Evolutionary conservation across 257 asterid genomes (phyloP).

Genomic region (Scutellaria baicalensis): DNA sequence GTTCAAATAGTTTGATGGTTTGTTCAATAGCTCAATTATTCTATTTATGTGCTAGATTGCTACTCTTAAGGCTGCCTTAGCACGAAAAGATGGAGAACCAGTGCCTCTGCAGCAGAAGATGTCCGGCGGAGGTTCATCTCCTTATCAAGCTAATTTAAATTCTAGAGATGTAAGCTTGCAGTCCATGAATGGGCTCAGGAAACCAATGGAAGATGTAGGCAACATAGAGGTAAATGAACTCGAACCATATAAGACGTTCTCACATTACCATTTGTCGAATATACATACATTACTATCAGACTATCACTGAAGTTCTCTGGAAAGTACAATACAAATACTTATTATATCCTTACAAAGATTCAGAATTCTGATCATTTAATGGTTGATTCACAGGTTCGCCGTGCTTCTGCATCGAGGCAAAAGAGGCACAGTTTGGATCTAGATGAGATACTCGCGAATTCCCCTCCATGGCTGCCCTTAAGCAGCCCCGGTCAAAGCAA

Average conservation of each 20-base stretch:
- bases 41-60: conserved; percentile 35
- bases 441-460: conserved; percentile 56
- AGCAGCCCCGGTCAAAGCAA: conserved; percentile 33
- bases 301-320: neutral
- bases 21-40: conserved; percentile 1
- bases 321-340: too few relatives aligned
- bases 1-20: conserved; percentile 11
- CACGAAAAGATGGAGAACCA: conserved; percentile 52
- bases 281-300: too few relatives aligned
- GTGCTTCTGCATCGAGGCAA: conserved; percentile 40
- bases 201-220: conserved; percentile 64
- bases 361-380: too few relatives aligned
- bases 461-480: conserved; percentile 66
- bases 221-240: conserved; percentile 47
- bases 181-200: conserved; percentile 43
- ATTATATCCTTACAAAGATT: too few relatives aligned
- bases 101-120: conserved; percentile 29
- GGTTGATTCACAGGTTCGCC: conserved; percentile 30
- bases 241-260: neutral
- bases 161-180: conserved; percentile 23
- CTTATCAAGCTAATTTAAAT: conserved; percentile 36
- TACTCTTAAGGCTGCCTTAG: conserved; percentile 61
- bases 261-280: neutral
- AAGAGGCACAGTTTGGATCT: conserved; percentile 61
- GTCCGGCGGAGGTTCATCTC: conserved; percentile 29